A percentile compares a stretch with the other conserved stretches of the same genome.
These are phyloP conservation scores for Colletotrichum gloeosporioides DNA, from an alignment of 2,329 filamentous ascomycete genomes.

Conservation along the genomic window DNA sequence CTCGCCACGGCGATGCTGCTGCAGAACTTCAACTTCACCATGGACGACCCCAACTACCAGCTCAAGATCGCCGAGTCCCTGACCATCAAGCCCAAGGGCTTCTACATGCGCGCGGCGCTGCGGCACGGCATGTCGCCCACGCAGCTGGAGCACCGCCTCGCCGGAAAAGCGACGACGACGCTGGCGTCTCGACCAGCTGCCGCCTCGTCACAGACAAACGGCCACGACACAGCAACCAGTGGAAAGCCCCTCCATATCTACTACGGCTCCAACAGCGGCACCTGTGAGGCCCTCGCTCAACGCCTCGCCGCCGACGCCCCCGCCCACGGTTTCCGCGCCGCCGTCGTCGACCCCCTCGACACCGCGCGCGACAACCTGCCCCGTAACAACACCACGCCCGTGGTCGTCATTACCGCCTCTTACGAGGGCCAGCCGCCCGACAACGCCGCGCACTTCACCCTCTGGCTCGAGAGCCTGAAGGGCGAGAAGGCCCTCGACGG, in stretches of 20 bases:
- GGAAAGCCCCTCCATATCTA: conserved; percentile 60
- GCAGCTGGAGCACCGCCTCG: conserved; percentile 51
- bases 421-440: conserved; percentile 76
- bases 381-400: conserved; percentile 50
- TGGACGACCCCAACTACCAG: conserved; percentile 63
- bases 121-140: conserved; percentile 43
- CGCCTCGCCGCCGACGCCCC: conserved; percentile 61
- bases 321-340: conserved; percentile 58
- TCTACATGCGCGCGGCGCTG: conserved; percentile 62
- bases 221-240: neutral
- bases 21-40: conserved; percentile 70
- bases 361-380: conserved; percentile 61
- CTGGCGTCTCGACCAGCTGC: neutral
- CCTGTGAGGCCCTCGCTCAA: conserved; percentile 70
- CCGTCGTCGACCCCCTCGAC: conserved; percentile 59
- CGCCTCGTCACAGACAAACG: neutral
- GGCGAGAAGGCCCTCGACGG: conserved; percentile 52
- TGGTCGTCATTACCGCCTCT: conserved; percentile 68
- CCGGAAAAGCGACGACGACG: conserved; percentile 29
- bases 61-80: conserved; percentile 58
- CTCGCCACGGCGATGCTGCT: conserved; percentile 58
- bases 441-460: conserved; percentile 69
- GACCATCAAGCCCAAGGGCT: conserved; percentile 66
- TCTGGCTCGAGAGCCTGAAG: conserved; percentile 61
- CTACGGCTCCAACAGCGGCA: conserved; percentile 73